These are phyloP conservation scores for Taphrina sp. DNA, from an alignment of 1,139 yeast genomes.

Conservation along the genomic window DNA sequence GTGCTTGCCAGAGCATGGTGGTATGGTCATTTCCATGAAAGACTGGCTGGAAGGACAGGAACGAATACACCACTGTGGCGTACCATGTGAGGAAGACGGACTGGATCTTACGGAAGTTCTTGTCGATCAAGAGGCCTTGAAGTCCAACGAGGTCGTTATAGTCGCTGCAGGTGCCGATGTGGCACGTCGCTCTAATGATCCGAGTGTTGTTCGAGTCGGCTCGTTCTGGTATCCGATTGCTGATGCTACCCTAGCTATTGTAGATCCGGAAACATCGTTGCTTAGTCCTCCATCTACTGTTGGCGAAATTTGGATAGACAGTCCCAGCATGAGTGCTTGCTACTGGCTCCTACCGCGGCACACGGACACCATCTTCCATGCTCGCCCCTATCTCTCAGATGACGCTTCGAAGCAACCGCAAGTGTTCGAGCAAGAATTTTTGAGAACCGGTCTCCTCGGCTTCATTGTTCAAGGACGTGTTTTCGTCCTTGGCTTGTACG, in stretches of 20 bases:
- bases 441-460: conserved; percentile 88
- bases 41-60: conserved; percentile 83
- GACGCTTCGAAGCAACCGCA: conserved; percentile 21
- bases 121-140: conserved; percentile 75
- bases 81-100: conserved; percentile 43
- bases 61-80: conserved; percentile 47
- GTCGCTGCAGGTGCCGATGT: conserved; percentile 54
- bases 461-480: conserved; percentile 83
- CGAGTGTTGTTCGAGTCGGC: conserved; percentile 64
- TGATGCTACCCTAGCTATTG: conserved; percentile 89
- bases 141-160: conserved; percentile 71
- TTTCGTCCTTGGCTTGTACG: conserved; percentile 82
- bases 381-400: conserved; percentile 46
- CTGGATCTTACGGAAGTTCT: conserved; percentile 62
- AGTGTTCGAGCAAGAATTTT: conserved; percentile 52
- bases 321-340: conserved; percentile 84
- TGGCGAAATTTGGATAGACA: conserved; percentile 97
- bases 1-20: conserved; percentile 90
- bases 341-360: conserved; percentile 73
- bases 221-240: conserved; percentile 94
- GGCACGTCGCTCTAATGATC: conserved; percentile 40
- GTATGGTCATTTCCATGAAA: conserved; percentile 85
- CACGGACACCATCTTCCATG: conserved; percentile 75
- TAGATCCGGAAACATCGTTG: conserved; percentile 81
- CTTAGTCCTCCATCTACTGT: conserved; percentile 70